Evolutionary conservation across 371 early-diverging fungal species (phyloP), one percentile per base, ranked within the genome.

Genomic region (Mortierella sp.): DNA sequence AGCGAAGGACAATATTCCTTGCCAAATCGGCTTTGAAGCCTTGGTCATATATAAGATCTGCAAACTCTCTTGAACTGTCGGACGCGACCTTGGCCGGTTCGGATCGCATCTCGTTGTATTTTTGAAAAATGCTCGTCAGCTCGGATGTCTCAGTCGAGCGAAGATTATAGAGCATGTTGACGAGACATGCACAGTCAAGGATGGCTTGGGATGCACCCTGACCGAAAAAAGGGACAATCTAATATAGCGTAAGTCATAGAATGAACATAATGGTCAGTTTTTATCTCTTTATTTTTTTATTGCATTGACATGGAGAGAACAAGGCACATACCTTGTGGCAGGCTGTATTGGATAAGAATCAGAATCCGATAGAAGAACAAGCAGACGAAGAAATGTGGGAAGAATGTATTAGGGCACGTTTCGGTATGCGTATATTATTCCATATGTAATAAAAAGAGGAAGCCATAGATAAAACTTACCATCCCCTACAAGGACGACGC

Each of bases 141-240:
- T 64, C 56, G 15, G 43, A 19, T 0, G 41, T 30, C 0, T 60
- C 34, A 21, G 39, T 24, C 9, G 64, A 37, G 15, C 17, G 26
- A 14, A 69, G 44, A 3, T 69, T 56, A 23, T 27, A 8, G 2
- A 75, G 26, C 61, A 68, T 55, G 48, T 75, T 75, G 37, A 48
- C 50, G 15, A 75, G 51, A 12, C 64, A 75, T 4, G 76, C 69
- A 23, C 60, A 58, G 47, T 75, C 76, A 6, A 75, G 60, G 24
- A 75, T 75, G 2, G 76, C 76, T 28, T 75, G 76, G n/a, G 76
- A 75, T 15, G 76, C 76, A 11, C 76, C 76, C 52, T 75, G 76
- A 17, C 76, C 76, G 47, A 75, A 68, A 60, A 75, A 75, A 6
- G 76, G 76, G 7, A 75, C 76, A 28, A 75, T 75, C 76, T 75